Percentiles rank a stretch among this genome's conserved stretches.
These are phyloP conservation scores for Yamadazyma jaroonii DNA, from an alignment of 1,139 yeast species.

Conservation along the genomic window DNA sequence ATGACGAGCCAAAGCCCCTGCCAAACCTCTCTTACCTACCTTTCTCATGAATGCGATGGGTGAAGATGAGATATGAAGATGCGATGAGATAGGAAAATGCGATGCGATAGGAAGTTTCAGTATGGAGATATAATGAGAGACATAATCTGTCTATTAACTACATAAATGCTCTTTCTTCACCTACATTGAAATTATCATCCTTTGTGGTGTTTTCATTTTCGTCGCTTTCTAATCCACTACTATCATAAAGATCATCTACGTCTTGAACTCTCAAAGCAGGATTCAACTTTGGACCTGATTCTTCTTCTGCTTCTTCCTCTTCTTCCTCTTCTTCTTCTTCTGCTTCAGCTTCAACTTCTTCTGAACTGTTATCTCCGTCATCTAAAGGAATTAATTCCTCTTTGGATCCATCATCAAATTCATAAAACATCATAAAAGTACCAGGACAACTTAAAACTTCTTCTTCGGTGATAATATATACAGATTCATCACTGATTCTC, in stretches of 20 bases:
- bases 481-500: conserved; percentile 90
- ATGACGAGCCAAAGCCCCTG: conserved; percentile 44
- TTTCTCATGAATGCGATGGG: conserved; percentile 21
- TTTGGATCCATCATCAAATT: conserved; percentile 42
- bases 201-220: conserved; percentile 1
- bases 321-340: conserved; percentile 1
- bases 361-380: conserved; percentile 32
- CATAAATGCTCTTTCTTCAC: conserved; percentile 23
- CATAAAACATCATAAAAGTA: conserved; percentile 90
- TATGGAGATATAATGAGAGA: neutral
- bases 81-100: neutral
- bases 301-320: conserved; percentile 20
- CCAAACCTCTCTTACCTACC: conserved; percentile 40
- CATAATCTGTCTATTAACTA: neutral
- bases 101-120: neutral
- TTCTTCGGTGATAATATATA: conserved; percentile 70
- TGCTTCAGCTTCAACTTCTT: conserved; percentile 16
- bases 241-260: conserved; percentile 16
- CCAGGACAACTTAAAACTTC: conserved; percentile 84
- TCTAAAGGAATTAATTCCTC: conserved; percentile 34
- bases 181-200: conserved; percentile 14
- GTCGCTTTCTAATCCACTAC: conserved; percentile 12
- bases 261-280: conserved; percentile 8
- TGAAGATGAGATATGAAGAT: conserved; percentile 6
- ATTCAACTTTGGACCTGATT: conserved; percentile 4